These are phyloP conservation scores for Trichoderma guizhouense DNA, from an alignment of 2,329 filamentous ascomycete species.

Conservation along the genomic window DNA sequence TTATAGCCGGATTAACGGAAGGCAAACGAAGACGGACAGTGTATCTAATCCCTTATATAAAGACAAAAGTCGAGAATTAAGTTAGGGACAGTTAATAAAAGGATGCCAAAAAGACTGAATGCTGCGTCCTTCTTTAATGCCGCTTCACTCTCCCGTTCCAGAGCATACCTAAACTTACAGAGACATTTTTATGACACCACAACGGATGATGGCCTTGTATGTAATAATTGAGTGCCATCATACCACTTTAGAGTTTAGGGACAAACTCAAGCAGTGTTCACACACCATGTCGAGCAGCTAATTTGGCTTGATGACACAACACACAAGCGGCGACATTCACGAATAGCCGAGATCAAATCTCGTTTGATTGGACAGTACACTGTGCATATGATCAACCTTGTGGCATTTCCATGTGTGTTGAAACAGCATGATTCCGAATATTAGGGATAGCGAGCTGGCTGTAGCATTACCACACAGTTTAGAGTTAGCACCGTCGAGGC, in stretches of 20 bases:
- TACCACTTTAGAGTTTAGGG: background rate
- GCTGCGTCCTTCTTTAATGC: background rate
- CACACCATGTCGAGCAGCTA: background rate
- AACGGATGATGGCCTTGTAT: background rate
- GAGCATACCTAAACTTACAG: background rate
- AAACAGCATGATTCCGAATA: background rate
- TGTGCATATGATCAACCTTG: background rate
- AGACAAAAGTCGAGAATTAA: background rate
- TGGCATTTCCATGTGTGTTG: background rate
- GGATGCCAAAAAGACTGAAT: background rate
- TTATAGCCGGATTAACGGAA: background rate
- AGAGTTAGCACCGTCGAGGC: background rate
- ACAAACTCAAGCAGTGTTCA: background rate
- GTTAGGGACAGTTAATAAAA: background rate
- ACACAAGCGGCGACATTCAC: background rate
- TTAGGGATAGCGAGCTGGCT: background rate
- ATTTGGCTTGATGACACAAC: background rate
- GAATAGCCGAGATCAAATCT: background rate
- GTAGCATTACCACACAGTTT: background rate
- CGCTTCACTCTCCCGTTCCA: background rate
- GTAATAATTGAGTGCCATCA: background rate
- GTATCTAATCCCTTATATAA: background rate
- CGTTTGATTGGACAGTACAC: background rate
- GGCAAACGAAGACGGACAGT: background rate
- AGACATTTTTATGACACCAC: background rate